Base-by-base conservation (phyloP, 371 early-diverging fungal species). In the Mucor circinelloides region DNA sequence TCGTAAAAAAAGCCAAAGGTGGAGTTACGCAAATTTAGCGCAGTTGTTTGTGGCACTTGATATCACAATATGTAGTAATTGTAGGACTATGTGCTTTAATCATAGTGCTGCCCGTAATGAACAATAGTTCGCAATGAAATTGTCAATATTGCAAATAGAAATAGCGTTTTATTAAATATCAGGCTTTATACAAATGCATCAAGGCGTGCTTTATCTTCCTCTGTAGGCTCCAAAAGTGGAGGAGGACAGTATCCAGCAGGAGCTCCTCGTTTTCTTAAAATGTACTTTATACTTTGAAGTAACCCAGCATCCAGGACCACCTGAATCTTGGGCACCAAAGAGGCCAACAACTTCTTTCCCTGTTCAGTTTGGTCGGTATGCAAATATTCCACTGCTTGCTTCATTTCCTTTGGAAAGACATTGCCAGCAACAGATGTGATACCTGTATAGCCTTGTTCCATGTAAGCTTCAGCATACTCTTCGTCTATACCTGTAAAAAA, bases 211-310 rank as follows among this genome's bases (percentile, higher is more conserved):
- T 68, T 68, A 1, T 32, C 5, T 40, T 68, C 68, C 6, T 68
- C 68, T 15, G 58, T 46, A 50, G 63, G 36, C 25, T 78, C 75
- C 44, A 67, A 17, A 10, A 75, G 17, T 32, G 76, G 76, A 30
- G 64, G 58, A 34, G 68, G 60, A 42, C 73, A 75, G 23, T 65
- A 72, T 3, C 76, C 76, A 54, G 67, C 64, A 17, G 73, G 73
- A 6, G 68, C 70, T 25, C 57, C 57, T n/a, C 64, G 63, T 32
- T 75, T 67, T n/a, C 76, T 66, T n/a, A 75, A 57, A 31, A 75
- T 44, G 56, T 70, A 72, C 57, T 75, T 75, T 52, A 75, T 50
- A 25, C 64, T 40, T 27, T 59, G 70, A 12, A 75, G 9, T 15
- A 67, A 55, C 1, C 76, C 73, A 17, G 52, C 58, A 31, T 67